Conservation (phyloP, 768 basidiomycete species). For the Russula griseocarnosa region DNA sequence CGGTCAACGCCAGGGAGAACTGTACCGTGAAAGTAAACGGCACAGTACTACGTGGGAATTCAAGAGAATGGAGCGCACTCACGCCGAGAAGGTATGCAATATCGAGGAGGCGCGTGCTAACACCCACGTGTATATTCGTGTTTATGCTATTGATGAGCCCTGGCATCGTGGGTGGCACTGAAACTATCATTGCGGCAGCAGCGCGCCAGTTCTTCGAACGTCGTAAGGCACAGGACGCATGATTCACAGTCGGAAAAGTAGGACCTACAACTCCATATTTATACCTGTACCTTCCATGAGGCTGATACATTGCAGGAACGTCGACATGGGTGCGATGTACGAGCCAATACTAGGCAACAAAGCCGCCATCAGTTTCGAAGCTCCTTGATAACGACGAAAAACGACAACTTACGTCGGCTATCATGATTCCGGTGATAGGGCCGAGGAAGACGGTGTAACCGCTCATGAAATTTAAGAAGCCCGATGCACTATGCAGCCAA, state of each 20-base stretch:
- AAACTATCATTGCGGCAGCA: conserved; percentile 30
- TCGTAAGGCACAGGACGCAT: neutral
- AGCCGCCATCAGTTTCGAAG: too few relatives aligned
- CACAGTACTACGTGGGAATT: neutral
- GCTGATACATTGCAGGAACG: conserved; percentile 81
- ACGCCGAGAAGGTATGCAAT: conserved; percentile 80
- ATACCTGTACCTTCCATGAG: conserved; percentile 41
- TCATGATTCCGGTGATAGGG: too few relatives aligned
- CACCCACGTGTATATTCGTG: conserved; percentile 55
- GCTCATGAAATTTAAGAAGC: too few relatives aligned
- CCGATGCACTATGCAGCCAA: too few relatives aligned
- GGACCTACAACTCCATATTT: conserved; percentile 51
- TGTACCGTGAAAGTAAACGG: neutral
- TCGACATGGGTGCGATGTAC: conserved; percentile 68
- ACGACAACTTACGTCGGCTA: too few relatives aligned
- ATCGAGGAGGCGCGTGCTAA: conserved; percentile 54
- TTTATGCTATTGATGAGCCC: conserved; percentile 77
- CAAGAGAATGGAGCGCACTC: conserved; percentile 7
- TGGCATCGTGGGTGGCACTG: conserved; percentile 69
- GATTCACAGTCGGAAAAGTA: conserved; percentile 12
- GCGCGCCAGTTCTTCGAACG: conserved; percentile 74
- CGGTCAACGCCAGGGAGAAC: conserved; percentile 22
- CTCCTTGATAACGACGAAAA: too few relatives aligned
- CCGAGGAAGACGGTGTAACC: too few relatives aligned
- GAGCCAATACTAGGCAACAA: conserved; percentile 59